Base-by-base conservation (phyloP, 495 filamentous ascomycete genomes). In the Aspergillus egyptiacus region DNA sequence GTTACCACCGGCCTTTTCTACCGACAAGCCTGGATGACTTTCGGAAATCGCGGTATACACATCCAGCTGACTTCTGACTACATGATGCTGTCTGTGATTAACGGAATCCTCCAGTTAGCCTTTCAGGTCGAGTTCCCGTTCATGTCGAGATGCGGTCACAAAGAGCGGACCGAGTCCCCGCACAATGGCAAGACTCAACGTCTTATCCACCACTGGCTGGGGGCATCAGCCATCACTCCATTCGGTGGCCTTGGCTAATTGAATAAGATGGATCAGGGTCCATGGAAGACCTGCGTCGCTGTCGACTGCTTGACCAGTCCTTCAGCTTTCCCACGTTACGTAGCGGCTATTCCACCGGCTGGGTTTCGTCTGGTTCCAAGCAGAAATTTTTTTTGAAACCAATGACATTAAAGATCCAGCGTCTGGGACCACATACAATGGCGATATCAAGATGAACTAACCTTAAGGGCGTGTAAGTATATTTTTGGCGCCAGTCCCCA, bases 401-500 rank as follows among this genome's bases (percentile, higher is more conserved):
- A 55, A 56, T 48, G 39, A 37, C 14, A 48, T 41, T 32, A 22
- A 19, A 46, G 27, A 53, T 28, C 28, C 35, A 45, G 38, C 46
- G 34, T 18, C 20, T 10, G 23, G 15, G 10, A 14, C 27, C 47
- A 46, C 31, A 22, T 44, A 28, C 28, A 34, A 40, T 34, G 54
- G 58, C 58, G 54, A 61, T 57, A 61, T 57, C 54, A 53, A 50
- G 41, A 33, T 44, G 37, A 55, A 23, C 20, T n/a, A 20, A 14
- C 17, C 18, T 19, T 14, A 10, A 24, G 14, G 22, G 20, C 32
- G 20, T 27, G 14, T 20, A 34, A 36, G 30, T 46, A 46, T 46
- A 46, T 35, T 19, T n/a, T 46, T 34, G 32, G 17, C 31, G 14
- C 31, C 17, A 33, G 27, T 17, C 43, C 30, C 42, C 42, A 25